Evolutionary conservation across 2,329 filamentous ascomycete genomes (phyloP).

Genomic region (Alternaria consortialis): DNA sequence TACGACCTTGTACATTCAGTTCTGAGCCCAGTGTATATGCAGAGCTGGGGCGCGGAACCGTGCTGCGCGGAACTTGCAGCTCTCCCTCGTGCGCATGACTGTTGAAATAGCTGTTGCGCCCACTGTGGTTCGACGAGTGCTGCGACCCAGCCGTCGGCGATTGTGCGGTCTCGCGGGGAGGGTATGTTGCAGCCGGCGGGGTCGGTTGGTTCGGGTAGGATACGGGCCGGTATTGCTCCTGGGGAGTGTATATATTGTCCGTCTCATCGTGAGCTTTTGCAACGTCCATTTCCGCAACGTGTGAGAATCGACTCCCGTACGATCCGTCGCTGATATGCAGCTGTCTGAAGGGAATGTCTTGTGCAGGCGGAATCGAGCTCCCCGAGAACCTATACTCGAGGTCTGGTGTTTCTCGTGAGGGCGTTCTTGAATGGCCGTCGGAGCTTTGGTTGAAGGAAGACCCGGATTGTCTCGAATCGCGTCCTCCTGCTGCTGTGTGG

Average conservation of each 20-base stretch:
- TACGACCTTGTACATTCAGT: slow-evolving; percentile 68
- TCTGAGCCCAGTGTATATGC: slow-evolving; percentile 80
- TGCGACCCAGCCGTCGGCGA: slow-evolving; percentile 41
- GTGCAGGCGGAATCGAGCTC: slow-evolving; percentile 38
- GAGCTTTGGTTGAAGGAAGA: slow-evolving; percentile 47
- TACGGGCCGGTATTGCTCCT: slow-evolving; percentile 31
- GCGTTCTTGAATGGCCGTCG: slow-evolving; percentile 46
- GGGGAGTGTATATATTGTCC: slow-evolving; percentile 31
- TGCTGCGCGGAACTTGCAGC: slow-evolving; percentile 60
- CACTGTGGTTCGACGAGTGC: slow-evolving; percentile 43
- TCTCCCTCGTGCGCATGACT: slow-evolving; percentile 42
- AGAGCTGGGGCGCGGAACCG: slow-evolving; percentile 75
- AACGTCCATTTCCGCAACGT: slow-evolving; percentile 43
- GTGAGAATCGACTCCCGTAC: slow-evolving; percentile 45
- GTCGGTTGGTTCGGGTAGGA: slow-evolving; percentile 34
- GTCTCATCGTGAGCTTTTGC: slow-evolving; percentile 37
- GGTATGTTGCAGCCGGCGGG: slow-evolving; percentile 33
- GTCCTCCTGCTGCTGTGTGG: slow-evolving; percentile 38
- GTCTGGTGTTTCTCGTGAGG: slow-evolving; percentile 47
- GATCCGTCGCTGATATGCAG: slow-evolving; percentile 46
- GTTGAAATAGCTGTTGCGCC: slow-evolving; percentile 39
- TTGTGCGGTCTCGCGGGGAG: slow-evolving; percentile 37
- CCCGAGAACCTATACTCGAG: slow-evolving; percentile 33
- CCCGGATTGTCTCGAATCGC: slow-evolving; percentile 46
- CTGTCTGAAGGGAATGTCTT: slow-evolving; percentile 47